A percentile compares a stretch with the other conserved stretches of the same genome.
These are phyloP conservation scores for Neonectria sp. DNA, from an alignment of 2,329 filamentous ascomycete genomes.

Conservation along the genomic window DNA sequence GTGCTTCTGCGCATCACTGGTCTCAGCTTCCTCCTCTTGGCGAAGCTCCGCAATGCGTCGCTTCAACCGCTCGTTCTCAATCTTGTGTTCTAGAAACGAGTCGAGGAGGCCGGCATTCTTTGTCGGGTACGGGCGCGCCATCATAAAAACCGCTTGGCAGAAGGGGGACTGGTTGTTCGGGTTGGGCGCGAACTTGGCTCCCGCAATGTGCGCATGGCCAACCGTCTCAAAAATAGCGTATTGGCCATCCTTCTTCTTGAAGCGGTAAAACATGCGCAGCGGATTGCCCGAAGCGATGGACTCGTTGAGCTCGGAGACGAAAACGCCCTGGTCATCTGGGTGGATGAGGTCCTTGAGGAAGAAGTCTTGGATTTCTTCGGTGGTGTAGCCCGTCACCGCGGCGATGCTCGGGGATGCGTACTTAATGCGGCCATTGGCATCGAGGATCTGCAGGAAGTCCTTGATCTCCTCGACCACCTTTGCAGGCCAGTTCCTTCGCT, in stretches of 20 bases:
- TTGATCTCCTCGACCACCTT: conserved; percentile 91
- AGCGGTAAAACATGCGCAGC: conserved; percentile 88
- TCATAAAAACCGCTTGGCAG: conserved; percentile 94
- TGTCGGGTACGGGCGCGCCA: conserved; percentile 90
- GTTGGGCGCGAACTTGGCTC: conserved; percentile 74
- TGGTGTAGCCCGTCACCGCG: conserved; percentile 80
- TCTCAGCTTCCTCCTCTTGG: conserved; percentile 87
- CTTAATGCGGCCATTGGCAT: conserved; percentile 85
- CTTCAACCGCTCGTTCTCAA: conserved; percentile 90
- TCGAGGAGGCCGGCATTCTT: conserved; percentile 89
- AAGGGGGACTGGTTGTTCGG: conserved; percentile 76
- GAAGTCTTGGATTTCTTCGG: conserved; percentile 79
- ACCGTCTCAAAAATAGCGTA: conserved; percentile 92
- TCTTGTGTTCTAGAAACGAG: conserved; percentile 96
- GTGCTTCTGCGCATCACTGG: conserved; percentile 74
- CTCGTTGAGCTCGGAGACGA: conserved; percentile 90
- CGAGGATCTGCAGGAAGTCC: conserved; percentile 90
- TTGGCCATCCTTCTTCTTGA: conserved; percentile 80
- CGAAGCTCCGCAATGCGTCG: conserved; percentile 89
- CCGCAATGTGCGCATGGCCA: conserved; percentile 90
- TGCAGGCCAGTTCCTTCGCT: conserved; percentile 84
- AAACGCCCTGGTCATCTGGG: conserved; percentile 85
- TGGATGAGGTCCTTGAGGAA: conserved; percentile 89
- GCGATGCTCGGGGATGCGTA: conserved; percentile 88
- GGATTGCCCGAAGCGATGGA: conserved; percentile 86